Evolutionary conservation across 1,139 yeast species (phyloP).

Genomic region (Kluyveromyces sp.): DNA sequence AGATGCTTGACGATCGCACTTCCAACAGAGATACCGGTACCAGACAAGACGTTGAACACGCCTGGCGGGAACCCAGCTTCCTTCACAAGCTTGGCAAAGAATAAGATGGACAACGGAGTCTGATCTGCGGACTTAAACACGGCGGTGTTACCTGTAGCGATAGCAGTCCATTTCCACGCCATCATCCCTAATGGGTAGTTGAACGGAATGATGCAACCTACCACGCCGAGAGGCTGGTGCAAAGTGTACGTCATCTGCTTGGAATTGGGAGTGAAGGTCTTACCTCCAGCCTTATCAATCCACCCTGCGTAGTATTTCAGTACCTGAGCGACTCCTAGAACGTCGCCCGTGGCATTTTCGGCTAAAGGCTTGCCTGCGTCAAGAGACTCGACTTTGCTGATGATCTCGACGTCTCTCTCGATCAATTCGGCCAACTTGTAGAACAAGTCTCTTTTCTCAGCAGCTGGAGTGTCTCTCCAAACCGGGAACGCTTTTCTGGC

Average conservation of each 20-base stretch:
- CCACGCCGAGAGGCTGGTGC: conserved; percentile 73
- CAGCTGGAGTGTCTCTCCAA: conserved; percentile 42
- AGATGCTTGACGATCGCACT: conserved; percentile 50
- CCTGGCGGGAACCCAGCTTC: conserved; percentile 73
- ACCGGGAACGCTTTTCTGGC: conserved; percentile 61
- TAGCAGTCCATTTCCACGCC: conserved; percentile 66
- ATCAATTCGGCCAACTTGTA: conserved; percentile 46
- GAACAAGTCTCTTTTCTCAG: conserved; percentile 41
- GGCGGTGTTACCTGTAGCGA: conserved; percentile 63
- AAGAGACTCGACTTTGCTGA: conserved; percentile 51
- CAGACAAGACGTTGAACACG: conserved; percentile 55
- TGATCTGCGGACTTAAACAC: conserved; percentile 62
- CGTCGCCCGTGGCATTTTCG: conserved; percentile 49
- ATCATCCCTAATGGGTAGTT: conserved; percentile 62
- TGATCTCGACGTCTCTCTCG: conserved; percentile 40
- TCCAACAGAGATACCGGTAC: conserved; percentile 51
- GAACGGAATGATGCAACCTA: conserved; percentile 70
- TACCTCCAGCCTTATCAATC: conserved; percentile 75
- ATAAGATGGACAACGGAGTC: conserved; percentile 56
- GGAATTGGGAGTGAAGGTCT: conserved; percentile 54
- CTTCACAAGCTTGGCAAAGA: conserved; percentile 45
- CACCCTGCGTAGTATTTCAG: conserved; percentile 72
- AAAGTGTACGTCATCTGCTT: conserved; percentile 65
- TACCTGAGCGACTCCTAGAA: conserved; percentile 50
- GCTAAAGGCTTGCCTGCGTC: conserved; percentile 56